phyloP scores from a whole-genome alignment of 768 basidiomycete genomes.

The Lactarius quietus region DNA sequence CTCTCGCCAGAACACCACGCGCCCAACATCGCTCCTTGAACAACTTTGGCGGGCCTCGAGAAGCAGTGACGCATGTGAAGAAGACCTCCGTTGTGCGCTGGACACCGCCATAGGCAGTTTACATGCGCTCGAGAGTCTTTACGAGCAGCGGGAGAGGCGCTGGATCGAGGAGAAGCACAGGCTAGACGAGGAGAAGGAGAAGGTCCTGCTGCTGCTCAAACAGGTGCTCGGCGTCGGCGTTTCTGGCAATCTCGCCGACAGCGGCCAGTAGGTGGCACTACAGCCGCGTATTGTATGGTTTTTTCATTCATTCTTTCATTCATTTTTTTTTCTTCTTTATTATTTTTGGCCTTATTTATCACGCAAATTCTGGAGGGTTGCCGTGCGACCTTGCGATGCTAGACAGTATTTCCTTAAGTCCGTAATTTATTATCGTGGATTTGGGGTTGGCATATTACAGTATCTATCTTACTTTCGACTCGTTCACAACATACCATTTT shows the following conservation, averaged over 20 bases:
- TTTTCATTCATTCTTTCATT: no score
- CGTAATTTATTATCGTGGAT: no score
- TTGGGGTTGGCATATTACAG: no score
- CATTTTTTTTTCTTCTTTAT: not conserved
- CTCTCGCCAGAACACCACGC: constrained; percentile 45
- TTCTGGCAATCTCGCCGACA: constrained; percentile 18
- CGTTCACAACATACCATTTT: no score
- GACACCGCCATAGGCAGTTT: constrained; percentile 67
- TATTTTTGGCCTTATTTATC: no score
- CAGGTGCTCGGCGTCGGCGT: constrained; percentile 49
- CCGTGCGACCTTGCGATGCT: not conserved
- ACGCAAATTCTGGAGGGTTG: not conserved
- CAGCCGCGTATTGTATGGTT: no score
- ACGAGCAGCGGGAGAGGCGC: constrained; percentile 62
- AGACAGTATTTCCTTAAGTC: no score
- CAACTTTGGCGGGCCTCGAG: constrained; percentile 39
- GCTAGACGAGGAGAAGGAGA: constrained; percentile 62
- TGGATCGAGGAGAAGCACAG: constrained; percentile 69
- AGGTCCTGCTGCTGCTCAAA: constrained; percentile 58
- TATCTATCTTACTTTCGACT: no score
- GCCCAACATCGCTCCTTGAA: constrained; percentile 47
- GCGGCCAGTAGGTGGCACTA: no score
- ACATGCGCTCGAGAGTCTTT: constrained; percentile 57
- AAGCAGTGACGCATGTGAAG: constrained; percentile 49
- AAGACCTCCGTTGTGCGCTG: constrained; percentile 63